These are phyloP conservation scores for Ceratobasidium sp. DNA, from an alignment of 1,284 basidiomycete species.

Conservation along the genomic window DNA sequence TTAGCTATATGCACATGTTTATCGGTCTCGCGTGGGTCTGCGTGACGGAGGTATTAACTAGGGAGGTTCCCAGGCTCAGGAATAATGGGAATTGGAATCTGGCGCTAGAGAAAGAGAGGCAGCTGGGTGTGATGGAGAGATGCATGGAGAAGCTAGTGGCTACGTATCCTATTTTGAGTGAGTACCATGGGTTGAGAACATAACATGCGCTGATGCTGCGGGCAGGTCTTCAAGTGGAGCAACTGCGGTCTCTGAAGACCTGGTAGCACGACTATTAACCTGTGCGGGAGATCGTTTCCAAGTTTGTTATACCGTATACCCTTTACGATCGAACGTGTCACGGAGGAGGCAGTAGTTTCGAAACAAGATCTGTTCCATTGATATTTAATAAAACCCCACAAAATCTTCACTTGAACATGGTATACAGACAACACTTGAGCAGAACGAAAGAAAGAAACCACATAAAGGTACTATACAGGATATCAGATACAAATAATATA, in stretches of 20 bases:
- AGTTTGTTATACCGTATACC: too few species aligned
- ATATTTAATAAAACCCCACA: too few species aligned
- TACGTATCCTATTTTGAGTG: conserved; percentile 26
- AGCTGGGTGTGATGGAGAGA: conserved; percentile 6
- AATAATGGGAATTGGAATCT: background rate
- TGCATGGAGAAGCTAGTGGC: conserved; percentile 10
- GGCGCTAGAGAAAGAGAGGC: background rate
- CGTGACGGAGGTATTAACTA: background rate
- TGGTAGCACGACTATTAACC: too few species aligned
- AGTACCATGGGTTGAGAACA: background rate
- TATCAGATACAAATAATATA: too few species aligned
- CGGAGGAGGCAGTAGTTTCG: too few species aligned
- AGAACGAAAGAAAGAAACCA: too few species aligned
- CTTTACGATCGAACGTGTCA: too few species aligned
- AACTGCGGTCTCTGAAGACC: conserved; percentile 2
- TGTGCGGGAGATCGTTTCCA: too few species aligned
- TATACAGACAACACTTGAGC: too few species aligned
- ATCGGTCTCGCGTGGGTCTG: conserved; percentile 1
- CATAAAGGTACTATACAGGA: too few species aligned
- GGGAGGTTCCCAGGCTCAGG: background rate
- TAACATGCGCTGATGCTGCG: background rate
- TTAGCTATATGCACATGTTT: conserved; percentile 12
- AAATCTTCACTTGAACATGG: too few species aligned
- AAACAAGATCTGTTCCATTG: too few species aligned
- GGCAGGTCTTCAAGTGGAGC: conserved; percentile 19